Percentiles rank a stretch among this genome's conserved stretches.
Evolutionary conservation across 2,329 filamentous ascomycete genomes (phyloP).

Genomic region (Zarea fungicola): DNA sequence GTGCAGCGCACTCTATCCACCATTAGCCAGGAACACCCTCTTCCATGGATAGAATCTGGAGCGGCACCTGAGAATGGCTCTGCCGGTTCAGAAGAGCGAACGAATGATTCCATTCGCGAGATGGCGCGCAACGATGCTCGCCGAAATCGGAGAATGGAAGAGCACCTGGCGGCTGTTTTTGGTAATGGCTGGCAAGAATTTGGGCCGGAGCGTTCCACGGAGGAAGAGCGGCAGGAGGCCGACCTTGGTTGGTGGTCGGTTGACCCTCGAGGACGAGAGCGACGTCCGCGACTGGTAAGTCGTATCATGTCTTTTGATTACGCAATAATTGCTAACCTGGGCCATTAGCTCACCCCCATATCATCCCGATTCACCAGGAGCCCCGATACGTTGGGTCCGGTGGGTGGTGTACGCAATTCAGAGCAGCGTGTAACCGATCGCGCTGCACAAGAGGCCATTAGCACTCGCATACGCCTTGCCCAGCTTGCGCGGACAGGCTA

Average conservation of each 20-base stretch:
- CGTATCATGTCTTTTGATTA: background rate
- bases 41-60: constrained; percentile 21
- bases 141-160: constrained; percentile 24
- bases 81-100: background rate
- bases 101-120: constrained; percentile 18
- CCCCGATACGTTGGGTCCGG: constrained; percentile 4
- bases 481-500: background rate
- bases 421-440: background rate
- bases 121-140: constrained; percentile 20
- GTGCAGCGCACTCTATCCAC: constrained; percentile 21
- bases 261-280: constrained; percentile 18
- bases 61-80: constrained; percentile 3
- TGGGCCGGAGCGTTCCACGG: constrained; percentile 6
- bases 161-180: constrained; percentile 24
- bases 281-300: constrained; percentile 22
- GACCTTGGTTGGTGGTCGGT: constrained; percentile 23
- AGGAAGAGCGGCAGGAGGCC: constrained; percentile 14
- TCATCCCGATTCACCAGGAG: constrained; percentile 12
- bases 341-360: constrained; percentile 33
- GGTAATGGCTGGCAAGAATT: constrained; percentile 17
- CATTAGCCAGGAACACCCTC: constrained; percentile 14
- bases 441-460: too few relatives aligned
- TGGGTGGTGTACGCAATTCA: background rate
- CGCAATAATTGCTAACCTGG: constrained; percentile 51
- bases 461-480: background rate